A percentile compares a stretch with the other conserved stretches of the same genome.
These are phyloP conservation scores for Kernera saxatilis DNA, from an alignment of 345 rosid genomes.

Conservation along the genomic window DNA sequence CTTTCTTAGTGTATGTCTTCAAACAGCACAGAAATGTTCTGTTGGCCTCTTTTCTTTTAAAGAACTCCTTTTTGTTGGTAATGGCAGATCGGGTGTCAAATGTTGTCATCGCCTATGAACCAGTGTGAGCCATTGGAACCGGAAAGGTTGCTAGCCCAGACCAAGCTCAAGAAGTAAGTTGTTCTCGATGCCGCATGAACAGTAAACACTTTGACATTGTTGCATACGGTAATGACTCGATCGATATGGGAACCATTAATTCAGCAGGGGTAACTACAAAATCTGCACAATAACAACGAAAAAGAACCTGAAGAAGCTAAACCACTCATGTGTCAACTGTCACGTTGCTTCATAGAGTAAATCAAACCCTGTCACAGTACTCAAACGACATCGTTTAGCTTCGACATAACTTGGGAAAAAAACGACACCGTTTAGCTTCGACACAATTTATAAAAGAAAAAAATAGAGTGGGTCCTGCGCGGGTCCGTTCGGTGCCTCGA, in stretches of 20 bases:
- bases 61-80: background rate
- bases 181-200: background rate
- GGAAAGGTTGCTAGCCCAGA: slow-evolving; percentile 90
- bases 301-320: too few relatives aligned
- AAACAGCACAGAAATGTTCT: background rate
- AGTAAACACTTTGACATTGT: background rate
- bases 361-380: too few relatives aligned
- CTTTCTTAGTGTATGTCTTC: background rate
- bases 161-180: slow-evolving; percentile 91
- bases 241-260: background rate
- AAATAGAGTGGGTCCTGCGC: too few relatives aligned
- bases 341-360: too few relatives aligned
- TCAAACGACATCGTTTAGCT: too few relatives aligned
- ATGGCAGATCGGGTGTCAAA: slow-evolving; percentile 48
- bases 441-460: too few relatives aligned
- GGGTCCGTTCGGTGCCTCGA: too few relatives aligned
- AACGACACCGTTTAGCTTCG: too few relatives aligned
- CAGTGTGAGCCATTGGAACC: slow-evolving; percentile 96
- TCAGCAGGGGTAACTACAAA: too few relatives aligned
- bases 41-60: background rate
- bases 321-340: too few relatives aligned
- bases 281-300: too few relatives aligned
- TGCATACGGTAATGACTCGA: background rate
- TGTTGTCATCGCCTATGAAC: slow-evolving; percentile 85
- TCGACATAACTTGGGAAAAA: too few relatives aligned